These are phyloP conservation scores for Podila epigama DNA, from an alignment of 192 early-diverging fungal genomes.

Conservation along the genomic window DNA sequence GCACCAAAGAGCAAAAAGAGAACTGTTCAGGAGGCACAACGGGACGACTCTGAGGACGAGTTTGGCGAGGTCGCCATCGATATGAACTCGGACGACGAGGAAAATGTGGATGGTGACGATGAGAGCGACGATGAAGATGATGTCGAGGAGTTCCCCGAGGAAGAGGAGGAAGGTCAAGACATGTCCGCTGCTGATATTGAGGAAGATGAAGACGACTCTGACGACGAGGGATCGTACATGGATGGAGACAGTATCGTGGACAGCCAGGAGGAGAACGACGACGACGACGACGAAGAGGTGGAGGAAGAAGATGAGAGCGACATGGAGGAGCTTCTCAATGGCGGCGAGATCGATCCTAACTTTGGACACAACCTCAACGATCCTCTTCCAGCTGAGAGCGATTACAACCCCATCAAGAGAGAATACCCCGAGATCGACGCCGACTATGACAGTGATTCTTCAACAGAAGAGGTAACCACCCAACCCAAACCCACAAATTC, in stretches of 20 bases:
- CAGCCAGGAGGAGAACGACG: slow-evolving; percentile 55
- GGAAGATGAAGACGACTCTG: slow-evolving; percentile 57
- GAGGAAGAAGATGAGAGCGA: slow-evolving; percentile 59
- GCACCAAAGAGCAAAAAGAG: slow-evolving; percentile 33
- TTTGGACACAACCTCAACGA: slow-evolving; percentile 33
- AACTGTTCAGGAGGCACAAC: slow-evolving; percentile 32
- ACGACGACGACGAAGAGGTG: slow-evolving; percentile 57
- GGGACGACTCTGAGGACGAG: slow-evolving; percentile 49
- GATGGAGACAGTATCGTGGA: slow-evolving; percentile 54
- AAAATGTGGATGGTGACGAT: slow-evolving; percentile 37
- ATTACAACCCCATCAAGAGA: slow-evolving; percentile 48
- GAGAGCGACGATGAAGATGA: slow-evolving; percentile 29
- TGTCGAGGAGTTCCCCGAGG: slow-evolving; percentile 29
- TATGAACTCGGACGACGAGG: slow-evolving; percentile 61
- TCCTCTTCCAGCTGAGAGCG: slow-evolving; percentile 49
- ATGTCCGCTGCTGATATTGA: slow-evolving; percentile 61
- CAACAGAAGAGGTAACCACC: slow-evolving; percentile 92
- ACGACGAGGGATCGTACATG: slow-evolving; percentile 50
- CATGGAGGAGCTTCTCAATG: slow-evolving; percentile 33
- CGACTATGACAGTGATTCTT: slow-evolving; percentile 92
- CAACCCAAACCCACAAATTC: too few relatives aligned
- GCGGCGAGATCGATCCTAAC: slow-evolving; percentile 35
- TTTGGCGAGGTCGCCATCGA: slow-evolving; percentile 60
- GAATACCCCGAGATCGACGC: slow-evolving; percentile 88
- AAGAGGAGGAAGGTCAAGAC: slow-evolving; percentile 46